Evolutionary conservation across 140 eudicot species (phyloP), one percentile per base, ranked within the genome.

Genomic region (Flaveria floridana): DNA sequence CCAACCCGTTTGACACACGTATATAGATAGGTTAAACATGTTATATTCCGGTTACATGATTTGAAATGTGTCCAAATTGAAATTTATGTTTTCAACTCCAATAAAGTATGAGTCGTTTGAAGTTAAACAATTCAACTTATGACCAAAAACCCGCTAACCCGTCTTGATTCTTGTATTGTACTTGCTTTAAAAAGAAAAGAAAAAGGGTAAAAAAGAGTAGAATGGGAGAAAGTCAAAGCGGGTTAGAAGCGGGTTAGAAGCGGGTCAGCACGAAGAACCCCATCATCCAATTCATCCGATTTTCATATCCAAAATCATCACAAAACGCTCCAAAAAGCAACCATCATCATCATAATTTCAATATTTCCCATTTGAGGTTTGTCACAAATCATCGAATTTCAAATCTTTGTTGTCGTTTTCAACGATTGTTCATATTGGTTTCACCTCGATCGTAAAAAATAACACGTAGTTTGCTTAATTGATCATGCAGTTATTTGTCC

Each of bases 241-340:
- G 53, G 72, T 75, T 63, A 46, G 66, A 75, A 50, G 79, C 23
- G 66, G 53, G 72, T 75, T 63, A 46, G 66, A 37, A 63, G 15
- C 28, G 52, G 72, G 79, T 75, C 79, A 75, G 73, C 79, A 76
- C 75, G 69, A 70, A 68, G 47, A 48, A 58, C 28, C 68, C 19
- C 28, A 55, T 76, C 73, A 21, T 11, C 16, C 21, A 34, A 11
- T 12, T 25, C 26, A 42, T 57, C 65, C 57, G 13, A 52, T 13
- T 51, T 76, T 75, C 81, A 77, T 8, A 64, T 12, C 72, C 61
- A 63, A 63, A 62, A 23, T 61, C 15, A 39, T 16, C 77, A 73
- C 68, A 39, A 57, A 34, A 16, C 3, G n/a, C 30, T 6, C 19
- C 10, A n/a, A 59, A 14, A 39, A 37, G 10, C 44, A 50, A 28